Evolutionary conservation across 192 early-diverging fungal genomes (phyloP), one percentile per base, ranked within the genome.

Genomic region (Coemansia sp.): DNA sequence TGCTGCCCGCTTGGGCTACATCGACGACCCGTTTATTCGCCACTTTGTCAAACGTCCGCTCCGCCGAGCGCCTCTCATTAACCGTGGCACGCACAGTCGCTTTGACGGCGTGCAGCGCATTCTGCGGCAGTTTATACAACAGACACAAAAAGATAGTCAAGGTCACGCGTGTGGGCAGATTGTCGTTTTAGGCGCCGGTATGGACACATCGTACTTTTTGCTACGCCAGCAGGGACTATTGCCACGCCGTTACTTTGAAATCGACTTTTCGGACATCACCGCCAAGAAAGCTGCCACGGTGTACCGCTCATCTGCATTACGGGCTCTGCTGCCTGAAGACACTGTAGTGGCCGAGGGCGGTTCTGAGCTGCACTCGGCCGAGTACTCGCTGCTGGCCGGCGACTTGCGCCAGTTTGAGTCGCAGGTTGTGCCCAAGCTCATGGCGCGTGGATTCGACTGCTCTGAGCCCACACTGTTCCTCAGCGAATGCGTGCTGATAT

Each of bases 401-500:
- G 96, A 98, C 68, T 79, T 97, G 56, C 83, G 92, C 28, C 60
- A 84, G 9, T 95, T 91, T 61, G 61, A 63, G 36, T 42, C 76
- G 0, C 26, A 72, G 1, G 70, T 95, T n/a, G 81, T 86, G 5
- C 81, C 85, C 14, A 79, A 82, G 42, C 72, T 98, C 20, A 17
- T 77, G 7, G 66, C 63, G 26, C 62, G 59, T 21, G 87, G 90
- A 2, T 74, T 83, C 11, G 73, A 84, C 31, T 10, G 18, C 10
- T 21, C 23, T 0, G 56, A 52, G 9, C 93, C 95, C 3, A 98
- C 95, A 0, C 71, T 98, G 42, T 92, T 96, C 57, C 64, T 98
- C 5, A 92, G 94, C 58, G 97, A 98, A 73, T 97, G 94, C 49
- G 92, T 96, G 17, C 76, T 97, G 36, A 89, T 98, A 6, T 98